phyloP scores from a whole-genome alignment of 2,329 filamentous ascomycete genomes.

The Graphilbum ipis-grandicollis region DNA sequence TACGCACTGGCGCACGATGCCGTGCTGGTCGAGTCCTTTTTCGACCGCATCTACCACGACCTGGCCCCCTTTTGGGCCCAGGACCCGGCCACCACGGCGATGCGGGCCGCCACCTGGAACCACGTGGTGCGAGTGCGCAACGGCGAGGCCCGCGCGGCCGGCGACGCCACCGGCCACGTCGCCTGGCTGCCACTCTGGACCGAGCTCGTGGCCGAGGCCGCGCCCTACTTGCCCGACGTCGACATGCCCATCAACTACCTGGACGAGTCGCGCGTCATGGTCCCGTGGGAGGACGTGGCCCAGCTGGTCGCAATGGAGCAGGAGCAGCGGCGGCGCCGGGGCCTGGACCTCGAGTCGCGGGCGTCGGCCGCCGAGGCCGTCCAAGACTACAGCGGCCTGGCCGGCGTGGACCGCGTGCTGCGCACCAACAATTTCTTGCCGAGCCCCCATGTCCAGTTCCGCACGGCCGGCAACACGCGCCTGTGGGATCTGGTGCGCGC shows the following conservation, averaged over 20 bases:
- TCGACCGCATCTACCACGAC: conserved; percentile 36
- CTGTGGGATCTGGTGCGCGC: conserved; percentile 43
- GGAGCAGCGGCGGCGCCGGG: conserved; percentile 21
- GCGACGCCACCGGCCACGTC: conserved; percentile 22
- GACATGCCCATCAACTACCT: conserved; percentile 50
- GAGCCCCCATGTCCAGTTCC: conserved; percentile 12
- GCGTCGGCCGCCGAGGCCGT: conserved; percentile 24
- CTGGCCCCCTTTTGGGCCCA: conserved; percentile 36
- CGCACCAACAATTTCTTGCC: conserved; percentile 4
- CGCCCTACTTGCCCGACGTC: conserved; percentile 39
- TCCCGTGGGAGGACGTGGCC: conserved; percentile 38
- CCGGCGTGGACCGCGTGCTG: conserved; percentile 15
- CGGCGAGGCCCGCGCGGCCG: conserved; percentile 21
- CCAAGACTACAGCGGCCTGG: conserved; percentile 23
- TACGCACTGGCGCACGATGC: conserved; percentile 24
- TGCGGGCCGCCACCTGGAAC: conserved; percentile 23
- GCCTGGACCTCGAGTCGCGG: too few relatives aligned
- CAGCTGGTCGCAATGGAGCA: conserved; percentile 30
- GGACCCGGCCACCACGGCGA: conserved; percentile 17
- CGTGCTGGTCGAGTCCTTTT: conserved; percentile 28
- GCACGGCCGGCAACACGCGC: conserved; percentile 24
- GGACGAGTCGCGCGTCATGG: conserved; percentile 46
- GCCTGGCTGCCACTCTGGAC: conserved; percentile 31
- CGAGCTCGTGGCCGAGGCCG: conserved; percentile 30
- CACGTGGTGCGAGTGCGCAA: conserved; percentile 30